Base-by-base conservation (phyloP, 75 land plant genomes). In the Ceratopteris richardii region DNA sequence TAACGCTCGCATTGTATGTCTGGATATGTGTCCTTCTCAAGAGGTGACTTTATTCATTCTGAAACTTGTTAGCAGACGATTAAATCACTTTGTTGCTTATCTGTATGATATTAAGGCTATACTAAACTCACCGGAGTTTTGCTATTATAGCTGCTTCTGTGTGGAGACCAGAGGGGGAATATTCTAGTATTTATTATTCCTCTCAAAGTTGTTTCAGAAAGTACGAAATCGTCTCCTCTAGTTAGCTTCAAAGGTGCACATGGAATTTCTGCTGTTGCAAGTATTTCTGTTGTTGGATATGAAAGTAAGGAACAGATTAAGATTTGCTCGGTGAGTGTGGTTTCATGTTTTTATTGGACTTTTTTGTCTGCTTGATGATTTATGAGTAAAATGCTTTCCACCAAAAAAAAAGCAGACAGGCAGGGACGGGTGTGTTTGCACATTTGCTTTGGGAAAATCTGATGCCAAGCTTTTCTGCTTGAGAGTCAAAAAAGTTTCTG, bases 401-500 rank as follows among this genome's bases (percentile, higher is more conserved):
- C n/a, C n/a, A n/a, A n/a, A n/a, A n/a, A n/a, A n/a, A n/a, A n/a
- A n/a, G n/a, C 74, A 95, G 99, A 90, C 97, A 55, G 99, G 99
- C 31, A 86, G 76, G 54, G 99, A 95, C 78, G 99, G 99, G 27
- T 95, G 97, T 64, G 74, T 95, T 25, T 95, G 97, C 66, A 73
- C 70, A 55, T 74, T 90, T 52, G 54, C 74, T 23, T 71, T 76
- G 62, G 67, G 73, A 28, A 61, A 62, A 54, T 57, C 52, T 51
- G 31, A 6, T 20, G 39, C 21, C 18, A 67, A 12, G 46, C 61
- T 90, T 47, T 69, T 76, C 26, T 95, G 95, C 52, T 51, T 64
- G 23, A 82, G 97, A 30, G 77, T 95, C 66, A 86, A 95, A 50
- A 84, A 82, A 70, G 82, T 91, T 25, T 74, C 89, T 63, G 82